These are phyloP conservation scores for Vitis hybrid DNA, from an alignment of 177 flowering plant species.

Conservation along the genomic window DNA sequence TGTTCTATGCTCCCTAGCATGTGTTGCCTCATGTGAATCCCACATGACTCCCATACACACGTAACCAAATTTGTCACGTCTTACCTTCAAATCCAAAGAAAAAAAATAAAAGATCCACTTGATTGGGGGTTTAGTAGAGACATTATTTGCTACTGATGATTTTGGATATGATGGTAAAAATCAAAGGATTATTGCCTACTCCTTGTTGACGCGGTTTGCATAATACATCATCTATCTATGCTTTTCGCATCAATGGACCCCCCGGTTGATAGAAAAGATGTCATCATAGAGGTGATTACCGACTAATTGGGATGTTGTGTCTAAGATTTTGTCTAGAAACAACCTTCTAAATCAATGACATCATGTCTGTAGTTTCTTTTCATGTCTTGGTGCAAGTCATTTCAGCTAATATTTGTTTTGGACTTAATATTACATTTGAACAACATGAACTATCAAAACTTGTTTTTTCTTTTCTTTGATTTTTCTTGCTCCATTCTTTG, in stretches of 20 bases:
- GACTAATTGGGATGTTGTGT: constrained; percentile 13
- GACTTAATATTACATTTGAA: neutral
- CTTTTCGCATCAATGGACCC: constrained; percentile 22
- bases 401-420: constrained; percentile 8
- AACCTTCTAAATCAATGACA: constrained; percentile 18
- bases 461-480: neutral
- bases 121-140: too few species aligned
- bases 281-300: constrained; percentile 1
- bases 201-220: neutral
- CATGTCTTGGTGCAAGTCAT: constrained; percentile 5
- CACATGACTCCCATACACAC: constrained; percentile 42
- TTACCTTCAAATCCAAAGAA: neutral
- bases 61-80: constrained; percentile 18
- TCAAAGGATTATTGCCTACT: neutral
- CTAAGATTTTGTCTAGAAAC: constrained; percentile 7
- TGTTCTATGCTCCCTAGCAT: constrained; percentile 56
- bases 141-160: too few species aligned
- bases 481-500: neutral
- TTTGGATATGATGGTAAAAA: neutral
- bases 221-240: too few species aligned
- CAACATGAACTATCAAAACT: neutral
- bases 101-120: neutral
- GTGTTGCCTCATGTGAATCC: constrained; percentile 53
- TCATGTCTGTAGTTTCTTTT: constrained; percentile 18
- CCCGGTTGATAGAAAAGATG: neutral